Percentiles rank a stretch among this genome's conserved stretches.
Evolutionary conservation across 2,329 filamentous ascomycete species (phyloP).

Genomic region (Colletotrichum limetticola): DNA sequence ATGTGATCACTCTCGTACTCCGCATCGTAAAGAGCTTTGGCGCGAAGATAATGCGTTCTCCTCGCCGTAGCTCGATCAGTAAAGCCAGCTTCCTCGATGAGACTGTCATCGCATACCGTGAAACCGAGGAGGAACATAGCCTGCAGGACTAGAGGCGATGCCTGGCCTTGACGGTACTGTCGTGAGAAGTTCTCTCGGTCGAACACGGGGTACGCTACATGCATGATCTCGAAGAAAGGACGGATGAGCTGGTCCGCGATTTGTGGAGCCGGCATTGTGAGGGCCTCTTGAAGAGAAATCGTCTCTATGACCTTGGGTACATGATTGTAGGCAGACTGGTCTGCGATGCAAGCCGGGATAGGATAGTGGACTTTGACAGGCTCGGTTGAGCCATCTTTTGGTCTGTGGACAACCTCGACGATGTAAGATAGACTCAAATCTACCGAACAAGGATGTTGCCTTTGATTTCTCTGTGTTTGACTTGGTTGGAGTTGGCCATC

Average conservation of each 20-base stretch:
- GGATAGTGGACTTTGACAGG: conserved; percentile 17
- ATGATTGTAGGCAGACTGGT: not conserved
- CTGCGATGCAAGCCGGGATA: conserved; percentile 9
- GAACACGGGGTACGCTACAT: conserved; percentile 4
- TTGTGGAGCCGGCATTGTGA: not conserved
- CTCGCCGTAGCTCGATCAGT: conserved; percentile 9
- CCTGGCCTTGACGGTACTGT: conserved; percentile 2
- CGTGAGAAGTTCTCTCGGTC: not conserved
- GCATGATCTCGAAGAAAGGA: not conserved
- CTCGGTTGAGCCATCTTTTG: conserved; percentile 2
- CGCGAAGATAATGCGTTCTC: conserved; percentile 13
- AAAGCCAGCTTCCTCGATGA: conserved; percentile 16
- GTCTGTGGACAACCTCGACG: conserved; percentile 17
- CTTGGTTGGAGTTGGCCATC: not conserved
- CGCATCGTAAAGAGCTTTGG: conserved; percentile 28
- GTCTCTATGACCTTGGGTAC: not conserved
- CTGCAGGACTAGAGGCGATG: conserved; percentile 7
- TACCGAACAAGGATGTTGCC: not conserved
- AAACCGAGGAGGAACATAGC: conserved; percentile 8
- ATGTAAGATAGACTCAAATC: not conserved
- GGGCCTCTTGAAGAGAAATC: not conserved
- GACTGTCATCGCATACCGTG: conserved; percentile 14
- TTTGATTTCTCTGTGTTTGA: not conserved
- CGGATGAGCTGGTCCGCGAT: conserved; percentile 1
- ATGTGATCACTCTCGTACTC: conserved; percentile 19